Percentiles rank a stretch among this genome's conserved stretches.
Evolutionary conservation across 768 basidiomycete genomes (phyloP).

Genomic region (Infundibulicybe gibba): DNA sequence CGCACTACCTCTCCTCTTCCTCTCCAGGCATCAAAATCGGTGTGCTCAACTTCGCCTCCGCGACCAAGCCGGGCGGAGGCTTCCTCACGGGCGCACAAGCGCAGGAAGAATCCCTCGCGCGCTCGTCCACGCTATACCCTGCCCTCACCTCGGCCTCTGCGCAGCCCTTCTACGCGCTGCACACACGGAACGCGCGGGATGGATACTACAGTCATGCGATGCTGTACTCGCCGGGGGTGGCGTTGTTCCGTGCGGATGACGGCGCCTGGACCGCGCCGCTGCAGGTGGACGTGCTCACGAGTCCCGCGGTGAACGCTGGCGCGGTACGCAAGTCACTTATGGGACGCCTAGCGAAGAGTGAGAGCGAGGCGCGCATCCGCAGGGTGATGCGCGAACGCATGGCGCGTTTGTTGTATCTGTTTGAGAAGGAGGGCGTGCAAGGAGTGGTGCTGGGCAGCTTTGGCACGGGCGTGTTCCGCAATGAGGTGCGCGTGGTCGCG

Average conservation of each 20-base stretch:
- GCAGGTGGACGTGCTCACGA: slow-evolving; percentile 63
- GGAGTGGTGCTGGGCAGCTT: slow-evolving; percentile 71
- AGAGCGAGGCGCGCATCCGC: slow-evolving; percentile 39
- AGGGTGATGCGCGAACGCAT: slow-evolving; percentile 66
- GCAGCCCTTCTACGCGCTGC: slow-evolving; percentile 59
- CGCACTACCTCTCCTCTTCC: not conserved
- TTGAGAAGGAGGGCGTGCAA: slow-evolving; percentile 56
- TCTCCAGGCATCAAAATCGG: slow-evolving; percentile 27
- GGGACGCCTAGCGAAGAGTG: slow-evolving; percentile 9
- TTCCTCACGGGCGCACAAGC: slow-evolving; percentile 72
- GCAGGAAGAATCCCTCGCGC: slow-evolving; percentile 79
- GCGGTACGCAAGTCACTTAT: slow-evolving; percentile 27
- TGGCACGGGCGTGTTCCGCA: slow-evolving; percentile 76
- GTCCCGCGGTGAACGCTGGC: slow-evolving; percentile 75
- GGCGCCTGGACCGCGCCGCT: slow-evolving; percentile 56
- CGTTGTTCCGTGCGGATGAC: slow-evolving; percentile 59
- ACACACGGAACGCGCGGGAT: slow-evolving; percentile 40
- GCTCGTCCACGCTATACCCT: slow-evolving; percentile 67
- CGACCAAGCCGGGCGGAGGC: slow-evolving; percentile 73
- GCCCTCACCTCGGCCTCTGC: slow-evolving; percentile 55
- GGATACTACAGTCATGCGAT: slow-evolving; percentile 77
- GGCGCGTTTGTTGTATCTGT: slow-evolving; percentile 61
- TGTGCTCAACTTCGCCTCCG: slow-evolving; percentile 75
- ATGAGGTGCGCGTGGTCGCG: slow-evolving; percentile 56
- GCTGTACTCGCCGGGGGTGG: slow-evolving; percentile 66